Evolutionary conservation across 352 stramenopile species (phyloP).

Genomic region (Phytophthora sojae): DNA sequence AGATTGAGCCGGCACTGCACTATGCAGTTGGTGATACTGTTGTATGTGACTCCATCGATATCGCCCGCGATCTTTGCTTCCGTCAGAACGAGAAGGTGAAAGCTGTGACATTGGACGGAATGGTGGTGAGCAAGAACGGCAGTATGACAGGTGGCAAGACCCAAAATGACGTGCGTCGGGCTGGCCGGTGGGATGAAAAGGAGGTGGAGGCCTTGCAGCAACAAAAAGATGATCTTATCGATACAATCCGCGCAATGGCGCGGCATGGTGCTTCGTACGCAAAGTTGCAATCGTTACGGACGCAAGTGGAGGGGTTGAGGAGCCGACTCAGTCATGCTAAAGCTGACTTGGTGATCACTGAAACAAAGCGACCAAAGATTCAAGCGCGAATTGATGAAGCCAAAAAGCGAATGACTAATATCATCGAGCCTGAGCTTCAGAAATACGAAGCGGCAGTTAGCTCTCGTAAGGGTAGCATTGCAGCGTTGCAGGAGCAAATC

Average conservation of each 20-base stretch:
- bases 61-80: conserved; percentile 90
- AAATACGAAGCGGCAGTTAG: conserved; percentile 64
- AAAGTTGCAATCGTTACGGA: conserved; percentile 69
- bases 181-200: conserved; percentile 94
- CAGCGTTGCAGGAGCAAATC: conserved; percentile 65
- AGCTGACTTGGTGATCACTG: conserved; percentile 75
- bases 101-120: conserved; percentile 94
- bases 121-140: conserved; percentile 97
- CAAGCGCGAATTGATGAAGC: conserved; percentile 65
- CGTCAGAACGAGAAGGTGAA: conserved; percentile 87
- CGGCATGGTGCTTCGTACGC: conserved; percentile 76
- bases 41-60: conserved; percentile 96
- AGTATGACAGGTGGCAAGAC: conserved; percentile 98
- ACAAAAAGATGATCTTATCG: conserved; percentile 86
- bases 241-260: conserved; percentile 69
- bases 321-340: conserved; percentile 82
- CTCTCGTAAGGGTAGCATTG: conserved; percentile 56
- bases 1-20: conserved; percentile 93
- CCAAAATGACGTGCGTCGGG: conserved; percentile 81
- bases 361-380: conserved; percentile 76
- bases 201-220: conserved; percentile 88
- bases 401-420: conserved; percentile 52
- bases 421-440: conserved; percentile 67
- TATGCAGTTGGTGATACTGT: conserved; percentile 97
- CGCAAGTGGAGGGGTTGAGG: conserved; percentile 72